Base-by-base conservation (phyloP, 2,329 filamentous ascomycete genomes). In the Beauveria brongniartii region DNA sequence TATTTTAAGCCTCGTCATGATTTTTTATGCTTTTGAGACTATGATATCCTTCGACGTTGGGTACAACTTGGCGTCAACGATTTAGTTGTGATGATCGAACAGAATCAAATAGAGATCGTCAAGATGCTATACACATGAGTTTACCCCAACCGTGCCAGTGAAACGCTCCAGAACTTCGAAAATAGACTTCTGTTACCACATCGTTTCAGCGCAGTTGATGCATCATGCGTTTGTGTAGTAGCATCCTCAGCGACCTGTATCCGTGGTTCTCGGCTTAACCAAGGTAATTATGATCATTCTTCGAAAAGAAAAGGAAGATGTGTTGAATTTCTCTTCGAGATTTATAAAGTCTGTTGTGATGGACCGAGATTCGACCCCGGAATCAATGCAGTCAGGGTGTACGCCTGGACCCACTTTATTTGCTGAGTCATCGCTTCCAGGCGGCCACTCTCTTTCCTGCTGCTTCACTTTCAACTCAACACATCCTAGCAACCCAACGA, bases 11-110 rank as follows among this genome's bases (percentile, higher is more conserved):
- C 22, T 26, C 41, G 46, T 53, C 48, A 54, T 54, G 20, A 53
- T 26, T 37, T 57, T 22, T 22, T 22, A 20, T 40, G 18, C 24
- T 40, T 16, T 55, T 30, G 14, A n/a, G 5, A 58, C 44, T 43
- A 53, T 59, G 56, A 59, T 59, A 59, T 59, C 56, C 56, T 53
- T 52, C n/a, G 55, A 41, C 10, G 30, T 50, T 57, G 40, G 26
- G 16, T 40, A 40, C 22, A 12, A 37, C 43, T n/a, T 41, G n/a
- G 43, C 24, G 56, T 46, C 48, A 14, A 44, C 22, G 26, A 44
- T 9, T 18, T 34, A 22, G 22, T 44, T 46, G 37, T 8, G n/a
- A 53, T n/a, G n/a, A 46, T n/a, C n/a, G 3, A 52, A 59, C 53
- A 59, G 40, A 46, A 37, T 44, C 10, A 18, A 18, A 34, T 14